These are phyloP conservation scores for Stentor roeselii DNA, from an alignment of 73 alveolate species.

Conservation along the genomic window DNA sequence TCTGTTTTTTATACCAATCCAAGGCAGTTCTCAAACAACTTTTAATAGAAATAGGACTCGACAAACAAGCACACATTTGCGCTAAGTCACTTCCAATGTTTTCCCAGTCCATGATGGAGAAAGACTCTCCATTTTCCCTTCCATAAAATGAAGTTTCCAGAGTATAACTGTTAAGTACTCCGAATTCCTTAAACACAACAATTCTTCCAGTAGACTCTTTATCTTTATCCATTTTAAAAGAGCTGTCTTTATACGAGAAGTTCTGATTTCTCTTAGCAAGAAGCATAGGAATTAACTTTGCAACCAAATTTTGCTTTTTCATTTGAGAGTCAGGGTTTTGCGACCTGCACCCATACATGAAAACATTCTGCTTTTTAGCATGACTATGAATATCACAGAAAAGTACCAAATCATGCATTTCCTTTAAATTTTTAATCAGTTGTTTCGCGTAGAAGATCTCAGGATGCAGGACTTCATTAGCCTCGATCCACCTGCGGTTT, in stretches of 20 bases:
- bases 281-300: slow-evolving; percentile 38
- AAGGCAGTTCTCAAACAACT: too few relatives aligned
- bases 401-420: slow-evolving; percentile 62
- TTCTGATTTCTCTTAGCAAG: slow-evolving; percentile 24
- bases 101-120: too few relatives aligned
- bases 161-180: slow-evolving; percentile 41
- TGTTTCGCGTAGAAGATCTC: slow-evolving; percentile 58
- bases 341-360: slow-evolving; percentile 54
- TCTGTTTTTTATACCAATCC: too few relatives aligned
- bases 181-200: slow-evolving; percentile 49
- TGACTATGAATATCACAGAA: slow-evolving; percentile 87
- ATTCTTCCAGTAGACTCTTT: slow-evolving; percentile 51
- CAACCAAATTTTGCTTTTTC: slow-evolving; percentile 33
- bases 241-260: slow-evolving; percentile 40
- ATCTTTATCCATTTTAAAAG: slow-evolving; percentile 42
- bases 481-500: slow-evolving; percentile 73
- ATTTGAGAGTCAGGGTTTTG: slow-evolving; percentile 28
- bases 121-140: too few relatives aligned
- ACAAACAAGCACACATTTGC: too few relatives aligned
- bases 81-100: too few relatives aligned
- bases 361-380: slow-evolving; percentile 43
- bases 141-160: slow-evolving; percentile 59
- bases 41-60: too few relatives aligned
- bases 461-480: slow-evolving; percentile 69
- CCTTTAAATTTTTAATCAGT: slow-evolving; percentile 64